Percentiles rank a stretch among this genome's conserved stretches.
These are phyloP conservation scores for Magnusiomyces paraingens DNA, from an alignment of 1,139 yeast genomes.

Conservation along the genomic window DNA sequence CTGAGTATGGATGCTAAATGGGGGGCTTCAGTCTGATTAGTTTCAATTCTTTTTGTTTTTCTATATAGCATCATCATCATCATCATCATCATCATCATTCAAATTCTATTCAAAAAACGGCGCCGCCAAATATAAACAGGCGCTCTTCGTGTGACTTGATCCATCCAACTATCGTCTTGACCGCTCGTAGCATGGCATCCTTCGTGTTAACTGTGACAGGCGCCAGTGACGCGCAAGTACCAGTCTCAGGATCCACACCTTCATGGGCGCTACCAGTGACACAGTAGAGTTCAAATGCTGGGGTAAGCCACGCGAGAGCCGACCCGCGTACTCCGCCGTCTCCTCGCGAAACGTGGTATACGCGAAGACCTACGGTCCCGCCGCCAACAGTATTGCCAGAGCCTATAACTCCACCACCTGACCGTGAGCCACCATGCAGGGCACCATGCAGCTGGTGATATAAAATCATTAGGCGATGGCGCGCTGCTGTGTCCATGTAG, in stretches of 20 bases:
- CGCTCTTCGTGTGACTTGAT: slow-evolving; percentile 50
- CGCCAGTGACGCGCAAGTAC: slow-evolving; percentile 7
- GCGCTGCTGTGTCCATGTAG: slow-evolving; percentile 27
- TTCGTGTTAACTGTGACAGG: slow-evolving; percentile 24
- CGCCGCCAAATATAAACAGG: slow-evolving; percentile 57
- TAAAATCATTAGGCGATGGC: slow-evolving; percentile 35
- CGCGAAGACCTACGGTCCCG: slow-evolving; percentile 27
- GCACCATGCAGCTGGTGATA: slow-evolving; percentile 41
- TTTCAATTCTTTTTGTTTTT: neutral
- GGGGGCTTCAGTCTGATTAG: neutral
- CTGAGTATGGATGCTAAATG: slow-evolving; percentile 2
- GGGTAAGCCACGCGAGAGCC: slow-evolving; percentile 52
- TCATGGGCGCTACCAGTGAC: slow-evolving; percentile 41
- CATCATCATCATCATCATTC: no score
- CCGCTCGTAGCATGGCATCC: slow-evolving; percentile 45
- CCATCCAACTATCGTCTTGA: slow-evolving; percentile 51
- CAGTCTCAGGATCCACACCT: slow-evolving; percentile 9
- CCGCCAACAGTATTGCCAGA: slow-evolving; percentile 4
- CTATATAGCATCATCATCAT: neutral
- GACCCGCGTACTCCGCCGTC: slow-evolving; percentile 27
- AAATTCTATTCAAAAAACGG: slow-evolving; percentile 34
- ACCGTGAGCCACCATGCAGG: slow-evolving; percentile 23
- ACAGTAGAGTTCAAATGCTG: slow-evolving; percentile 49
- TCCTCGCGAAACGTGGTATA: slow-evolving; percentile 30
- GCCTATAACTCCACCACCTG: slow-evolving; percentile 8